Base-by-base conservation (phyloP, 2,329 filamentous ascomycete species). In the Fusarium nisikadoi region DNA sequence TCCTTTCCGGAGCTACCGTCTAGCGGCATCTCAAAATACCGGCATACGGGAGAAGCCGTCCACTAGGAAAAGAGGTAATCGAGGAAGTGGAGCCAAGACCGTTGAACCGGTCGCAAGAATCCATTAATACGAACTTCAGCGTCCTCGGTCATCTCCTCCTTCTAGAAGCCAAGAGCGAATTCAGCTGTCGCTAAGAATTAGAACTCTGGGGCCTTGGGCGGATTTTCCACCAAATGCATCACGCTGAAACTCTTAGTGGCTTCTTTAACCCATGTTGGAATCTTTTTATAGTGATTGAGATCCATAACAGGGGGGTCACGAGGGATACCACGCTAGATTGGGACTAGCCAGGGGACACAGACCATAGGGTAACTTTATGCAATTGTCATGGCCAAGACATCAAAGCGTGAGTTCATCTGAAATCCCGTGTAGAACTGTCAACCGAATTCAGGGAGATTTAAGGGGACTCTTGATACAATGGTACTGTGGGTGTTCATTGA, bases 211-310 rank as follows among this genome's bases (percentile, higher is more conserved):
- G 20, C 23, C 7, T 17, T 20, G 4, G 19, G 14, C 58, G 52
- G 58, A 10, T 46, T 46, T 36, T 12, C 27, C 52, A 56, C 58
- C 59, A 45, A 62, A 59, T 29, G 14, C n/a, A 62, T 35, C 27
- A 23, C 11, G 8, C 6, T 47, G 23, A 62, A 68, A 67, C 62
- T 0, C 41, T 25, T 49, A 20, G 50, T 5, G 33, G n/a, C 1
- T 11, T 14, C 7, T 11, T 11, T 1, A 3, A 23, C 29, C 55
- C 38, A 5, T 47, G 36, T 17, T 12, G 0, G 11, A n/a, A 2
- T 55, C 47, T 68, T 67, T 67, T 67, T 53, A 67, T 67, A 54
- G 36, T 7, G 31, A 38, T 6, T 25, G 41, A 29, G 45, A 49
- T 36, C 33, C n/a, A 31, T 27, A 8, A 19, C 36, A 54, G 33